phyloP scores from a whole-genome alignment of 306 rosid species.

The Quercus berberidifolia region DNA sequence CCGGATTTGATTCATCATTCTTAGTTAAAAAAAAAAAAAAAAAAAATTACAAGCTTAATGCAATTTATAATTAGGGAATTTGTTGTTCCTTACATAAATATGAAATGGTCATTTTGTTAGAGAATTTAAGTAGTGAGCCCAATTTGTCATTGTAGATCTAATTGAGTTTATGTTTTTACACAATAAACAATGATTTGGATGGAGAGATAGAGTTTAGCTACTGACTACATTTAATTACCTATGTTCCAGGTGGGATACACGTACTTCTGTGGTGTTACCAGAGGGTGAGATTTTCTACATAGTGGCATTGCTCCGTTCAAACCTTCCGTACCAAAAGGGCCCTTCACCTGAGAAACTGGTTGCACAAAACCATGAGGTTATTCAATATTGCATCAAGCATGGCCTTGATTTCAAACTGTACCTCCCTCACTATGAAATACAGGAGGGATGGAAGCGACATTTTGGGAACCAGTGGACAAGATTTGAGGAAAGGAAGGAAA shows the following conservation, averaged over 20 bases:
- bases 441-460: constrained; percentile 75
- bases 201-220: not conserved
- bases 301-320: constrained; percentile 74
- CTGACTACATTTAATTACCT: not conserved
- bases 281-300: constrained; percentile 82
- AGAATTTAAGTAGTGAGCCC: not conserved
- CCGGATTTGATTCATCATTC: too few species aligned
- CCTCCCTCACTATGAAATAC: constrained; percentile 73
- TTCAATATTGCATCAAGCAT: constrained; percentile 40
- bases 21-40: too few species aligned
- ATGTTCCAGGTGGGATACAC: constrained; percentile 72
- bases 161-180: not conserved
- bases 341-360: constrained; percentile 47
- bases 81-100: too few species aligned
- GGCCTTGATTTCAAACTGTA: constrained; percentile 74
- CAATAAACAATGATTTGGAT: not conserved
- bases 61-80: too few species aligned
- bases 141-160: not conserved
- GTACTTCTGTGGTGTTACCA: constrained; percentile 74
- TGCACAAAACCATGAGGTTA: constrained; percentile 62
- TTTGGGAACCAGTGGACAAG: constrained; percentile 70
- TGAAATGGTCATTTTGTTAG: not conserved
- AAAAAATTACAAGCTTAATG: too few species aligned
- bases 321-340: constrained; percentile 51
- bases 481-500: constrained; percentile 48